These are phyloP conservation scores for Galerina marginata DNA, from an alignment of 768 basidiomycete genomes.

Conservation along the genomic window DNA sequence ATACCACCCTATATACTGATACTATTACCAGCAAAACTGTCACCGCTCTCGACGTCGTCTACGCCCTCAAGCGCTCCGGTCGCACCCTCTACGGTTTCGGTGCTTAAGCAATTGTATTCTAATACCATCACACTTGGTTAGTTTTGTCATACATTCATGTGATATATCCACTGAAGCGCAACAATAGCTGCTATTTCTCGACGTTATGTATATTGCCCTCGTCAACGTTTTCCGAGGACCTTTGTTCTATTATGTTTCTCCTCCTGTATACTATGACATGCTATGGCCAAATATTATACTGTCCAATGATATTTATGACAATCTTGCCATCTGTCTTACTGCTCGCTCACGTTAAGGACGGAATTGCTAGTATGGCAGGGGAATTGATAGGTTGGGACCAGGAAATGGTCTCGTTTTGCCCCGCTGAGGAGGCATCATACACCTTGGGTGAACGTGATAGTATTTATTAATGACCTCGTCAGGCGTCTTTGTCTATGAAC, in stretches of 20 bases:
- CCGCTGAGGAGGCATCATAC: no score
- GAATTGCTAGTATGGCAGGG: no score
- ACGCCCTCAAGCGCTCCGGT: constrained; percentile 74
- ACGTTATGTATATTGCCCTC: neutral
- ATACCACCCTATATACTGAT: constrained; percentile 1
- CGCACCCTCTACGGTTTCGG: constrained; percentile 87
- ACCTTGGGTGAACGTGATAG: no score
- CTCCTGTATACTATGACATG: constrained; percentile 17
- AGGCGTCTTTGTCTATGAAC: no score
- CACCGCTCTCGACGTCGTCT: constrained; percentile 85
- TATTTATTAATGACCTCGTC: no score
- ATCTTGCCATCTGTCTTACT: constrained; percentile 8
- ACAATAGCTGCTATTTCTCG: neutral
- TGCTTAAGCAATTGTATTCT: constrained; percentile 45
- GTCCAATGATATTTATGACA: neutral
- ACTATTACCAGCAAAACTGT: constrained; percentile 69
- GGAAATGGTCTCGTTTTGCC: no score
- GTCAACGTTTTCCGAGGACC: constrained; percentile 1
- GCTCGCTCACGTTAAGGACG: neutral
- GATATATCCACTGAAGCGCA: neutral
- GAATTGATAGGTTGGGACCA: no score
- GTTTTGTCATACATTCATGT: no score
- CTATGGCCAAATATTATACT: constrained; percentile 3
- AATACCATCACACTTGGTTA: no score
- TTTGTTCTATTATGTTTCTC: constrained; percentile 2